Evolutionary conservation across 495 filamentous ascomycete species (phyloP).

Genomic region (Zalerion maritima): DNA sequence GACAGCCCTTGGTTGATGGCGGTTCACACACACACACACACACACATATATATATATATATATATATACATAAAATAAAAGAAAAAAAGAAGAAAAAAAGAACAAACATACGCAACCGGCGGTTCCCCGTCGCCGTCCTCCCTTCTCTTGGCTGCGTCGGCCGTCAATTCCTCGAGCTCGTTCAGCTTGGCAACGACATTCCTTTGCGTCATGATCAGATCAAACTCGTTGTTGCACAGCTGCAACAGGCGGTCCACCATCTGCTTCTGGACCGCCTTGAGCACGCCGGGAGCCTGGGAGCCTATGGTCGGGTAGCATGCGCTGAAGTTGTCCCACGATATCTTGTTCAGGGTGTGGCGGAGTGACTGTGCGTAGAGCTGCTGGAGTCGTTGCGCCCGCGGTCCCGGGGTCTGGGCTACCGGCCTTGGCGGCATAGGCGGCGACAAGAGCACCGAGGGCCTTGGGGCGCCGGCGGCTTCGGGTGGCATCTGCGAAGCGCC

Average conservation of each 20-base stretch:
- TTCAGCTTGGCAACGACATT: slow-evolving; percentile 65
- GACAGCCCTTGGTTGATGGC: too few species aligned
- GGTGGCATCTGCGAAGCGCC: too few species aligned
- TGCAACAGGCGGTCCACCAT: slow-evolving; percentile 52
- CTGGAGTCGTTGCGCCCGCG: slow-evolving; percentile 56
- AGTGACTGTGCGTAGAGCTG: slow-evolving; percentile 57
- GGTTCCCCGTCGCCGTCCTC: slow-evolving; percentile 26
- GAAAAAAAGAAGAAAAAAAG: slow-evolving; percentile 3
- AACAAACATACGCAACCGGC: slow-evolving; percentile 30
- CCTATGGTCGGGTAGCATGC: slow-evolving; percentile 82
- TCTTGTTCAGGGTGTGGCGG: slow-evolving; percentile 52
- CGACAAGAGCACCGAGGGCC: too few species aligned
- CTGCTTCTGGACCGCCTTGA: slow-evolving; percentile 54
- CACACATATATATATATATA: too few species aligned
- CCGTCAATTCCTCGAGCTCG: slow-evolving; percentile 61
- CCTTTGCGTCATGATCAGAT: slow-evolving; percentile 53
- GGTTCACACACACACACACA: too few species aligned
- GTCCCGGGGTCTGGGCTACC: slow-evolving; percentile 49
- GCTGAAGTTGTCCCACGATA: slow-evolving; percentile 65
- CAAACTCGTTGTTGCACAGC: slow-evolving; percentile 57
- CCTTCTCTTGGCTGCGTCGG: slow-evolving; percentile 48
- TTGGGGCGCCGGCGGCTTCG: too few species aligned
- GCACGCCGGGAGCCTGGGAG: slow-evolving; percentile 45
- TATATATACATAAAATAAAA: slow-evolving; percentile 6
- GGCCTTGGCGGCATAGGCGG: slow-evolving; percentile 44